Base-by-base conservation (phyloP, 768 basidiomycete genomes). In the Tylopilus felleus region DNA sequence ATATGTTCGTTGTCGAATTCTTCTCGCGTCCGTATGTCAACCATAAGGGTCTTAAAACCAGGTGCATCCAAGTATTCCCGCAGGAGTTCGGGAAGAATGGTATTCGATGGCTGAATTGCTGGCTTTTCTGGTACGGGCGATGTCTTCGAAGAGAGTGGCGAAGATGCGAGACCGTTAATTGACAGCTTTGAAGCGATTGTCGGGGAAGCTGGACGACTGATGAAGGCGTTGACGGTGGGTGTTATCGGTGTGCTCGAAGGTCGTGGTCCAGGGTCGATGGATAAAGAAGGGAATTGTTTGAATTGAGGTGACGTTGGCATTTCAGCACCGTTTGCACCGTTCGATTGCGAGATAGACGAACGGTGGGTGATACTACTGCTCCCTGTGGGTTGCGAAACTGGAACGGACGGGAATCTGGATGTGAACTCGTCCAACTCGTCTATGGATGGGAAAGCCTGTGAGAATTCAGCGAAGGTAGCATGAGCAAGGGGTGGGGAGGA, bases 1-100 rank as follows among this genome's bases (percentile, higher is more conserved):
- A 97, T 87, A 55, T 87, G 84, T 50, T 86, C 90, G 17, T 64
- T 71, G 57, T 92, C 83, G 62, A 89, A 95, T 45, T 89, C 88
- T 10, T 80, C 83, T 28, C 91, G 79, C 17, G 81, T 77, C n/a
- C 95, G 80, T 19, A 94, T 82, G 67, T 97, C 95, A 19, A 98
- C 77, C 14, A 97, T 61, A 2, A 98, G 76, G 4, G 92, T 81
- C 48, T 82, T 81, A 51, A 76, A 62, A n/a, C 72, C 69, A 7
- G 68, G 65, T 38, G 74, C 68, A 56, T 80, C 69, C 53, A 87
- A 69, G 64, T 87, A 92, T 1, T 76, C 72, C 40, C 76, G 70
- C 29, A 94, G 71, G 10, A 82, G 79, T 53, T 77, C 77, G 7
- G 90, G 84, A 49, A 74, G 75, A 25, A 84, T 79, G 3, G 78